Evolutionary conservation across 371 early-diverging fungal species (phyloP), one percentile per base, ranked within the genome.

Genomic region (Amoeboaphelidium protococcarum): DNA sequence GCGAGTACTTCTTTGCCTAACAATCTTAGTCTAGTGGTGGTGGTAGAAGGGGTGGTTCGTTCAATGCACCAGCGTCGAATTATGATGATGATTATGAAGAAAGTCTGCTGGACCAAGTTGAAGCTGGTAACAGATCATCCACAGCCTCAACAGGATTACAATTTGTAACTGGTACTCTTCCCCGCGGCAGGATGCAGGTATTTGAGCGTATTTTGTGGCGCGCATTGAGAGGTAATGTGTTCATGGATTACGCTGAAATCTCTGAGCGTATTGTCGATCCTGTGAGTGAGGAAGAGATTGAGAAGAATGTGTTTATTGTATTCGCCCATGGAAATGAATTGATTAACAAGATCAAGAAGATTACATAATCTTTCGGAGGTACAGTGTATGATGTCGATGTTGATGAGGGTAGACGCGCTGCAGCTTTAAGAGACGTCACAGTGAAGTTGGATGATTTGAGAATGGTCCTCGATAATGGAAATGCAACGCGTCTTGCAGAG

Each of bases 201-300:
- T 88, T 95, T 57, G 89, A 91, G 63, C 78, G 91, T 52, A 80
- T 96, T 47, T 73, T 96, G 26, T 92, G 91, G 84, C 79, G 94
- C 42, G 80, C 86, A 16, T 76, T 96, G 52, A 84, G 97, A 52
- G 96, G 97, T 45, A 92, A 96, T 63, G 64, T 96, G 54, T 91
- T 76, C 68, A 80, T 96, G 72, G 91, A 88, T 63, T 16, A n/a
- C 19, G 86, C 84, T 6, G 92, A 91, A 55, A 87, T 90, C 51
- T 82, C 81, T 46, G 92, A 91, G 52, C 71, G 74, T 6, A 80
- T 90, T 51, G 63, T 71, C 21, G 90, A 91, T 54, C 85, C 87
- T 1, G 60, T 58, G 41, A 76, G 74, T 1, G 92, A 88, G 50
- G 79, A 79, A 52, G 56, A 69, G 0, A 73, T 88, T 6, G 73